Base-by-base conservation (phyloP, 345 rosid genomes). In the Raphanus sativus region DNA sequence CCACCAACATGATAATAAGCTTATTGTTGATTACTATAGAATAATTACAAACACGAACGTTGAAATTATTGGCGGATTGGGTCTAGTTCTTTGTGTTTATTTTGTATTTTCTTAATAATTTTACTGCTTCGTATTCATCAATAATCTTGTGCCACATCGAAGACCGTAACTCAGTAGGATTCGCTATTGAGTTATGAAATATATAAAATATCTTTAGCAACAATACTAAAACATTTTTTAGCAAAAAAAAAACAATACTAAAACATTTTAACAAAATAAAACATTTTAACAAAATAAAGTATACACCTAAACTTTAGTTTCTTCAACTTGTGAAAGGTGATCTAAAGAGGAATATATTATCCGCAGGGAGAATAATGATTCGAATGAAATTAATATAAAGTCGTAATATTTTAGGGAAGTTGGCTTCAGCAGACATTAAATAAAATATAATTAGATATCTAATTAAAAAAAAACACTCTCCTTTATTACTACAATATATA, bases 1-100 rank as follows among this genome's bases (percentile, higher is more conserved):
- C 62, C 54, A 77, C 81, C 6, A 21, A 21, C 48, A 15, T 42
- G 55, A 48, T 45, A 4, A 15, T 63, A 6, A 54, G 74, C 40
- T 70, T 66, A 71, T 59, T 67, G 61, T 61, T 79, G 74, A 79
- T 78, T 72, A 78, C 71, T 71, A 59, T 59, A 73, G 69, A 67
- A 36, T 61, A 52, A 73, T 79, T 62, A 79, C 74, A 73, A 67
- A 62, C 60, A 38, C 48, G 48, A 61, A 40, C 28, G 28, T 8
- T 34, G 63, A 79, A 67, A 62, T 50, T n/a, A 50, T 50, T 48
- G 69, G 62, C 29, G 65, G 70, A 61, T 66, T 58, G 45, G 26
- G 13, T 32, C 4, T 32, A 3, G 28, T 61, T 73, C 45, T 67
- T 66, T 24, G 5, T 26, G 2, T 36, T 62, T 67, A 10, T 32